Percentiles rank a stretch among this genome's conserved stretches.
phyloP scores from a whole-genome alignment of 2,329 filamentous ascomycete genomes.

The Trichoderma aggressivum region DNA sequence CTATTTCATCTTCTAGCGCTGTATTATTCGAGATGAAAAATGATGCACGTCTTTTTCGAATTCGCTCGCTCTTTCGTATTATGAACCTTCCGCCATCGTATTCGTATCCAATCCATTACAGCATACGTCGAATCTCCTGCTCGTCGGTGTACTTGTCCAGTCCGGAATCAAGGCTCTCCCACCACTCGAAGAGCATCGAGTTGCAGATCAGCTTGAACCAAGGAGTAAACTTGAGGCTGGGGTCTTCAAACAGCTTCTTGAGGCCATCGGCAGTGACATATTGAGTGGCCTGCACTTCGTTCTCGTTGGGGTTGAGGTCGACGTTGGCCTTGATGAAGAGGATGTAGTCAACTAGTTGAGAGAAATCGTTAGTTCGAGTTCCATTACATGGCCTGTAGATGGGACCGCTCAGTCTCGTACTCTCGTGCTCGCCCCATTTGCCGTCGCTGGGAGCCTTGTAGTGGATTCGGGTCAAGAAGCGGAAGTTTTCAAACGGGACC shows the following conservation, averaged over 20 bases:
- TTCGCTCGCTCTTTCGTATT: conserved; percentile 3
- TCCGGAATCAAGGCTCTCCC: conserved; percentile 76
- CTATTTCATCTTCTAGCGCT: background rate
- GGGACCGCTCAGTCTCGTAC: conserved; percentile 50
- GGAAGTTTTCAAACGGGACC: conserved; percentile 87
- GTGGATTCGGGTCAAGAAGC: conserved; percentile 93
- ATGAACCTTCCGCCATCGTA: background rate
- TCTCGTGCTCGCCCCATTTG: conserved; percentile 98
- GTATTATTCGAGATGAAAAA: background rate
- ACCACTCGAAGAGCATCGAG: conserved; percentile 97
- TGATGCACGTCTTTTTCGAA: background rate
- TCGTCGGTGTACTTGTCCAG: conserved; percentile 85
- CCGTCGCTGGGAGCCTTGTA: conserved; percentile 97
- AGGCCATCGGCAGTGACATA: conserved; percentile 82
- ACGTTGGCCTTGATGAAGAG: conserved; percentile 96
- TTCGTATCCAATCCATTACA: conserved; percentile 9
- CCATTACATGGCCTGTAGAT: too few relatives aligned
- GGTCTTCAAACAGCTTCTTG: conserved; percentile 80
- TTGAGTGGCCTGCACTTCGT: conserved; percentile 81
- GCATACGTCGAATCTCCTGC: conserved; percentile 83
- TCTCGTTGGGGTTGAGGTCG: conserved; percentile 74
- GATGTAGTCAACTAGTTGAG: conserved; percentile 77
- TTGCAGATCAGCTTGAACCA: conserved; percentile 99
- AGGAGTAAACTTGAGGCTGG: conserved; percentile 81
- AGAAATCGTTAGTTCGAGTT: background rate